phyloP scores from a whole-genome alignment of 2,329 filamentous ascomycete species.

The Aspergillus sp. region DNA sequence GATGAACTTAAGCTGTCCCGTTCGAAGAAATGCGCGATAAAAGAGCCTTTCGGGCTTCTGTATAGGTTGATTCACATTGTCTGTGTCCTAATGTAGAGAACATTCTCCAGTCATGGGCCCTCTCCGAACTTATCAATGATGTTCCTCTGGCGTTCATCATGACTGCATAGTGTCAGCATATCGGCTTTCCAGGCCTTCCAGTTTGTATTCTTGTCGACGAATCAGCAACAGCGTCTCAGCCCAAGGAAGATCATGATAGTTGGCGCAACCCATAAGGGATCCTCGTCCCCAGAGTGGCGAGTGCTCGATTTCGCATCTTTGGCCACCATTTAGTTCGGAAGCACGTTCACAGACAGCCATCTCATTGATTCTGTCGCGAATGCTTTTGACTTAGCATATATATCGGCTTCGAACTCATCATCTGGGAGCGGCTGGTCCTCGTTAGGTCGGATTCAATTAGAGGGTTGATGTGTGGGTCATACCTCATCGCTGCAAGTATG shows the following conservation, averaged over 20 bases:
- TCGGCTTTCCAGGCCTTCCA: no score
- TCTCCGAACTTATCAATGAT: no score
- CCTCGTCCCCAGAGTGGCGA: neutral
- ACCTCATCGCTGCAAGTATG: neutral
- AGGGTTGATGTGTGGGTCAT: neutral
- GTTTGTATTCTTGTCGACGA: no score
- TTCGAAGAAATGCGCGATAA: no score
- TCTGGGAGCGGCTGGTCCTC: neutral
- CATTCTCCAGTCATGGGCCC: no score
- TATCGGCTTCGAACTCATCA: neutral
- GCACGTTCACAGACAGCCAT: neutral
- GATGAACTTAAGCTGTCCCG: no score
- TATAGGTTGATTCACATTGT: no score
- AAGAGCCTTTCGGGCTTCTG: no score
- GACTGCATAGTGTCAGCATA: no score
- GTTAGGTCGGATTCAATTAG: neutral
- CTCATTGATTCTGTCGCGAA: neutral
- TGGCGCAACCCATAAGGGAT: neutral
- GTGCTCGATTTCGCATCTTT: neutral
- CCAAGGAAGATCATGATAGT: neutral
- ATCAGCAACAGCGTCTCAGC: neutral
- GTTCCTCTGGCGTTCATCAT: no score
- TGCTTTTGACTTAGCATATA: neutral
- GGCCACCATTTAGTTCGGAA: neutral
- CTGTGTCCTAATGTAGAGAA: no score